Evolutionary conservation across 192 early-diverging fungal genomes (phyloP).

Genomic region (Coemansia sp.): DNA sequence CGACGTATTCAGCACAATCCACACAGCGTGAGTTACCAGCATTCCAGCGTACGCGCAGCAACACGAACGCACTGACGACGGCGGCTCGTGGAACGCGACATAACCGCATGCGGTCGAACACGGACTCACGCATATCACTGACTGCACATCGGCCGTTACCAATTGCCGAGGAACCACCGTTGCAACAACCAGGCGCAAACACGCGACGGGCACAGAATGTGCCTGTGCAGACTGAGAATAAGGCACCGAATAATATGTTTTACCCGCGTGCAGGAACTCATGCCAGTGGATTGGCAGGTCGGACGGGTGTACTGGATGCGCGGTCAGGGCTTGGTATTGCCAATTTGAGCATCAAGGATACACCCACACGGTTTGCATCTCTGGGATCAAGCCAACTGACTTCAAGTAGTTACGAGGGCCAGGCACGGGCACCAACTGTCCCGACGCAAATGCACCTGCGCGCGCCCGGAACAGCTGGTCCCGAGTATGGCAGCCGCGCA

Average conservation of each 20-base stretch:
- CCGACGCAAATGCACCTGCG: not conserved
- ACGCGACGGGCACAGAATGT: not conserved
- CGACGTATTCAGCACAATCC: slow-evolving; percentile 41
- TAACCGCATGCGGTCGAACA: slow-evolving; percentile 43
- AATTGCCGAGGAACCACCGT: not conserved
- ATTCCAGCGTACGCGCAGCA: slow-evolving; percentile 34
- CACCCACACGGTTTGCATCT: slow-evolving; percentile 13
- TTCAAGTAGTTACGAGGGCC: not conserved
- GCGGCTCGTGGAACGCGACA: slow-evolving; percentile 8
- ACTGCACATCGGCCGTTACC: slow-evolving; percentile 24
- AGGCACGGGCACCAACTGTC: slow-evolving; percentile 6
- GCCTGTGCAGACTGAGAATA: not conserved
- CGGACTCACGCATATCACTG: slow-evolving; percentile 38
- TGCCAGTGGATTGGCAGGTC: not conserved
- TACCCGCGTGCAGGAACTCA: not conserved
- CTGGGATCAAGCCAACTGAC: slow-evolving; percentile 9
- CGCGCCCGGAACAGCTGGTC: not conserved
- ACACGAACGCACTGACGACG: slow-evolving; percentile 14
- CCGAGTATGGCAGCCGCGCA: not conserved
- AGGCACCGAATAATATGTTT: slow-evolving; percentile 5
- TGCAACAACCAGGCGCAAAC: not conserved
- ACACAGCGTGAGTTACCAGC: slow-evolving; percentile 42
- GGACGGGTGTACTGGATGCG: not conserved
- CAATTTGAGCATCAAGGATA: slow-evolving; percentile 11
- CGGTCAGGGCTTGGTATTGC: slow-evolving; percentile 26